Percentiles rank a stretch among this genome's conserved stretches.
Evolutionary conservation across 179 eudicot species (phyloP).

Genomic region (Spinacia oleracea): DNA sequence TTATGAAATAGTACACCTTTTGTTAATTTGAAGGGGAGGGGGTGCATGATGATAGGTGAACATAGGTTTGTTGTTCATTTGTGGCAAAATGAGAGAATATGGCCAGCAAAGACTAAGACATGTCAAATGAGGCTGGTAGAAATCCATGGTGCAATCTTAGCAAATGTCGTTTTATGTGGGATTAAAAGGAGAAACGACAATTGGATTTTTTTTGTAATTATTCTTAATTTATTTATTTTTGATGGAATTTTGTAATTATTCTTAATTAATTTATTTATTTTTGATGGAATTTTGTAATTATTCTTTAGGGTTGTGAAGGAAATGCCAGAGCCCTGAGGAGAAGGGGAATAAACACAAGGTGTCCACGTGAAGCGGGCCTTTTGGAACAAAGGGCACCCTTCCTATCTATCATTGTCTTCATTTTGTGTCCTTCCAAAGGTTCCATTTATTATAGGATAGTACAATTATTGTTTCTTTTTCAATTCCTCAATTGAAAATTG

Average conservation of each 20-base stretch:
- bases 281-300: slow-evolving; percentile 29
- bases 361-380: slow-evolving; percentile 42
- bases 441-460: no score
- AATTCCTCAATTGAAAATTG: not conserved
- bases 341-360: slow-evolving; percentile 20
- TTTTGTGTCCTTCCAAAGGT: slow-evolving; percentile 19
- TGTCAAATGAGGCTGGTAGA: slow-evolving; percentile 41
- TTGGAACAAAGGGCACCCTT: not conserved
- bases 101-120: slow-evolving; percentile 28
- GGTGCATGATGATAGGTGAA: not conserved
- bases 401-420: slow-evolving; percentile 15
- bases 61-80: not conserved
- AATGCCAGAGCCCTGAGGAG: slow-evolving; percentile 11
- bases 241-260: slow-evolving; percentile 27
- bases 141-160: slow-evolving; percentile 35
- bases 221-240: no score
- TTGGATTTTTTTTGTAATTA: slow-evolving; percentile 22
- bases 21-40: not conserved
- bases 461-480: not conserved
- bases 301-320: slow-evolving; percentile 1
- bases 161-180: slow-evolving; percentile 26
- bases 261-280: no score
- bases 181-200: slow-evolving; percentile 20
- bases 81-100: slow-evolving; percentile 14
- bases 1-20: not conserved